Base-by-base conservation (phyloP, 768 basidiomycete species). In the Serpula lacrymans region DNA sequence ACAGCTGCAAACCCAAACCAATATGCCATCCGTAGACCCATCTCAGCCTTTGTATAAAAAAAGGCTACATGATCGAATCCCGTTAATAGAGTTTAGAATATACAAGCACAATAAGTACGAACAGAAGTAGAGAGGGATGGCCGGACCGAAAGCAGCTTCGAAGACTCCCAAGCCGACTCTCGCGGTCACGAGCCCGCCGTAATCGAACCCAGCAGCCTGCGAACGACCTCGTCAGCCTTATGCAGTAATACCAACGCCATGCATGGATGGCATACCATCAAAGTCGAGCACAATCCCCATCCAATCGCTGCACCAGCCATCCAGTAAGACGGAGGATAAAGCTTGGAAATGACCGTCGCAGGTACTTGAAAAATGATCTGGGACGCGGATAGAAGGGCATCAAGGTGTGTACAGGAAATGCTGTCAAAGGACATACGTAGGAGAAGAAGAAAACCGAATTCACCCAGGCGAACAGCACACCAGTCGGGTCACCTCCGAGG, bases 1-100 rank as follows among this genome's bases (percentile, higher is more conserved):
- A 88, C 77, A 3, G 88, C 86, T 4, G 88, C 86, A 54, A 88
- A 90, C 7, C 83, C 84, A 45, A 88, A 90, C 83, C 85, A 88
- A 51, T 85, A 78, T 2, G 84, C 85, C 74, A 84, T 74, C 65
- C 87, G 77, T 34, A 84, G 59, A 21, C 87, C 87, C 50, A 89
- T 71, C 54, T 89, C 87, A 4, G 68, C 49, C 51, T 77, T 83
- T 1, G 86, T 89, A 54, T 89, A 89, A 55, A 84, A 89, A 43
- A 85, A 72, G 0, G 86, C 86, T 88, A 47, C 37, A 30, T n/a
- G 5, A 25, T 5, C 40, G 11, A 14, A n/a, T n/a, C n/a, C n/a
- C n/a, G n/a, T 11, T 22, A 22, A n/a, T n/a, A n/a, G 20, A 12
- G 16, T n/a, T 3, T 20, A 6, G 0, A 24, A 43, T 34, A 16